A percentile compares a stretch with the other conserved stretches of the same genome.
phyloP scores from a whole-genome alignment of 805 yeast genomes.

The Starmera quercuum region DNA sequence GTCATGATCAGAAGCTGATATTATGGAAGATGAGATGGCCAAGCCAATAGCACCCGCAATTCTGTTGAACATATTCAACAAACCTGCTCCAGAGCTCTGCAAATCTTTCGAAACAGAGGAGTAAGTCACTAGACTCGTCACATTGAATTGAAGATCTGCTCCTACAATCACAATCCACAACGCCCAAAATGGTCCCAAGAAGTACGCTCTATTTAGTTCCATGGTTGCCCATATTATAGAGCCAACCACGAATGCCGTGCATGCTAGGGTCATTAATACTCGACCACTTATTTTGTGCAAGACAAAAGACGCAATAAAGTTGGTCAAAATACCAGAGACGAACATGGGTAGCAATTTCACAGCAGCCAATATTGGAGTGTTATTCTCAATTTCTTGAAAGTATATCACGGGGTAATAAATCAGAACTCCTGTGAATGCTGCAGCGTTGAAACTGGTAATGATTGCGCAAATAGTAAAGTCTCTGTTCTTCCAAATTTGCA shows the following conservation, averaged over 20 bases:
- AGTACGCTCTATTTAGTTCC: slow-evolving; percentile 27
- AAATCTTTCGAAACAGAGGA: slow-evolving; percentile 29
- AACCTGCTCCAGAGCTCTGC: slow-evolving; percentile 41
- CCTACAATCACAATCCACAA: slow-evolving; percentile 33
- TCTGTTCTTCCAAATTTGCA: slow-evolving; percentile 30
- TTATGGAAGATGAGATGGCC: slow-evolving; percentile 33
- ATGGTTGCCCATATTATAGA: slow-evolving; percentile 28
- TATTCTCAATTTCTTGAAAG: slow-evolving; percentile 31
- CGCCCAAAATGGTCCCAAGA: slow-evolving; percentile 40
- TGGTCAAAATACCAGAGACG: slow-evolving; percentile 33
- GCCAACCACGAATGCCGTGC: not conserved
- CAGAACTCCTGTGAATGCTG: not conserved
- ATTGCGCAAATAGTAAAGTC: slow-evolving; percentile 33
- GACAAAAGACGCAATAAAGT: slow-evolving; percentile 37
- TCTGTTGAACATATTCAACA: slow-evolving; percentile 37
- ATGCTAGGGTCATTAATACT: not conserved
- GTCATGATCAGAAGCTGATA: slow-evolving; percentile 22
- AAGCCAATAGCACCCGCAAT: slow-evolving; percentile 34
- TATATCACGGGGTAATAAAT: slow-evolving; percentile 28
- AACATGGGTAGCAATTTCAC: slow-evolving; percentile 38
- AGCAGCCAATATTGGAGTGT: slow-evolving; percentile 33
- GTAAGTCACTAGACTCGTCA: slow-evolving; percentile 34
- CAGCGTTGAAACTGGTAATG: slow-evolving; percentile 22
- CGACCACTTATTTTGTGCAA: slow-evolving; percentile 40
- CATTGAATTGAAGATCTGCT: slow-evolving; percentile 40